phyloP scores from a whole-genome alignment of 176 grass and related monocot species.

The bread wheat (Triticum aestivum) region DNA sequence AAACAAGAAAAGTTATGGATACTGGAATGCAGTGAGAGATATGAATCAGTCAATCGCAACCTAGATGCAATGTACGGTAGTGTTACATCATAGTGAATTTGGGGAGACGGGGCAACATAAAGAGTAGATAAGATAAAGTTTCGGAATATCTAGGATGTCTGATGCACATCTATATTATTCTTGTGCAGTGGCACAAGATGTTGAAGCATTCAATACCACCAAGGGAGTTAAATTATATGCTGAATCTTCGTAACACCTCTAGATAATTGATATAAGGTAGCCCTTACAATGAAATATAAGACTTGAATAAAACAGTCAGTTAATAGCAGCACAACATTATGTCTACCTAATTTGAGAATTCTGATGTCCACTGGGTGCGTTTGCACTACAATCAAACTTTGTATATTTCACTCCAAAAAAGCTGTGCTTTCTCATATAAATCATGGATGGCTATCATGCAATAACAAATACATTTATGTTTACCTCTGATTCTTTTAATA shows the following conservation, averaged over 20 bases:
- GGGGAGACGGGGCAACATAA: background rate
- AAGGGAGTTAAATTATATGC: background rate
- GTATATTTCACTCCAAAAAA: background rate
- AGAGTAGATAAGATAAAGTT: conserved; percentile 6
- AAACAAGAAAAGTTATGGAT: background rate
- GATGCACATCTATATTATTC: conserved; percentile 17
- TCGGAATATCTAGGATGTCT: background rate
- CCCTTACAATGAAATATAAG: background rate
- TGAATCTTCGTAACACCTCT: background rate
- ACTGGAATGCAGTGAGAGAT: background rate
- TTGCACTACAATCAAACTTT: background rate
- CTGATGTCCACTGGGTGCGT: background rate
- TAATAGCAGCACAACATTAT: conserved; percentile 9
- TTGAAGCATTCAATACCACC: background rate
- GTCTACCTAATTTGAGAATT: background rate
- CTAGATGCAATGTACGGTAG: background rate
- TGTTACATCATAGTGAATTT: background rate
- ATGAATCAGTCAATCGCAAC: background rate
- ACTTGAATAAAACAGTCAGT: background rate
- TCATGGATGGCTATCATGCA: background rate
- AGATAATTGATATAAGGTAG: background rate
- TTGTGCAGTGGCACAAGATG: background rate
- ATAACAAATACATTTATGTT: background rate
- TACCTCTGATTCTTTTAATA: background rate
- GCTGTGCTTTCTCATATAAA: background rate